These are phyloP conservation scores for Auricularia sp. DNA, from an alignment of 768 basidiomycete genomes.

Conservation along the genomic window DNA sequence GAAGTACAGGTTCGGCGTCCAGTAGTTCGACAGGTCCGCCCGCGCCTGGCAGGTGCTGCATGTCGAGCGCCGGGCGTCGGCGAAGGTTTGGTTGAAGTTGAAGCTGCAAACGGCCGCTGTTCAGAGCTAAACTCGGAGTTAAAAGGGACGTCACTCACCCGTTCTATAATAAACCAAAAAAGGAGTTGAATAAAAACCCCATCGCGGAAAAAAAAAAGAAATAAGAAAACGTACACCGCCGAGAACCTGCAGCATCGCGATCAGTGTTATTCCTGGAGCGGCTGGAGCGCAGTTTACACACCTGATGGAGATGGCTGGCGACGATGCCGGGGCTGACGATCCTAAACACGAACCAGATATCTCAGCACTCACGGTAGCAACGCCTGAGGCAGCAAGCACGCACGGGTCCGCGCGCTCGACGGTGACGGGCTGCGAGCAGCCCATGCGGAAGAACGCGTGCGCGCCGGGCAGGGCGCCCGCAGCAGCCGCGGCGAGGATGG, in stretches of 20 bases:
- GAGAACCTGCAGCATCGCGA: not conserved
- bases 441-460: slow-evolving; percentile 7
- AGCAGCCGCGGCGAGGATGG: not conserved
- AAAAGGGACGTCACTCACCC: not conserved
- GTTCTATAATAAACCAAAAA: not conserved
- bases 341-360: not conserved
- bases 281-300: not conserved
- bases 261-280: not conserved
- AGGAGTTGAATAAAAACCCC: not conserved
- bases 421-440: slow-evolving; percentile 5
- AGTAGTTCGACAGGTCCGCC: slow-evolving; percentile 1
- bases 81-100: slow-evolving; percentile 4
- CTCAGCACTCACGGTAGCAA: not conserved
- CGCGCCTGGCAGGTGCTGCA: slow-evolving; percentile 7
- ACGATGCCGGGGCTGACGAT: slow-evolving; percentile 6
- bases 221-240: not conserved
- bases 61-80: slow-evolving; percentile 1
- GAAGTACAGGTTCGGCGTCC: slow-evolving; percentile 5
- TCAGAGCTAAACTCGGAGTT: not conserved
- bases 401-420: slow-evolving; percentile 4
- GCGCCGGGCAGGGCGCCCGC: not conserved
- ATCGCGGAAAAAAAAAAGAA: not conserved
- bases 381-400: not conserved
- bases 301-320: slow-evolving; percentile 4
- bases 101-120: not conserved